phyloP scores from a whole-genome alignment of 257 asterid genomes.

The Lycium barbarum region DNA sequence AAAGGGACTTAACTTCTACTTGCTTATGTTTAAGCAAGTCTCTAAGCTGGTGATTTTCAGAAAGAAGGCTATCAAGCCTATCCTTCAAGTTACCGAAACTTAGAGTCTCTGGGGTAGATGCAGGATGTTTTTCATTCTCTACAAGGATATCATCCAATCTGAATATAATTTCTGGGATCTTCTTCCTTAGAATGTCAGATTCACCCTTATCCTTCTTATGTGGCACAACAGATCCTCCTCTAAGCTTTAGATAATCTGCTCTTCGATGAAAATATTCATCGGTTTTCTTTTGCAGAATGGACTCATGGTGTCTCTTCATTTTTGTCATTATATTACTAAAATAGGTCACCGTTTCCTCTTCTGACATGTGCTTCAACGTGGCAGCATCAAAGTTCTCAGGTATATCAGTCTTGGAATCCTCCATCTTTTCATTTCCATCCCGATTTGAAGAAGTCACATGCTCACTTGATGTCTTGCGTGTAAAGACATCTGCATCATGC shows the following conservation, averaged over 20 bases:
- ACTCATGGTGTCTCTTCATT: slow-evolving; percentile 83
- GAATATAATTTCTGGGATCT: slow-evolving; percentile 61
- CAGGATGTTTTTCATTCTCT: slow-evolving; percentile 62
- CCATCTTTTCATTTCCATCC: slow-evolving; percentile 68
- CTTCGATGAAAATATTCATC: slow-evolving; percentile 66
- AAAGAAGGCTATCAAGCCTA: slow-evolving; percentile 60
- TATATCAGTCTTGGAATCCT: slow-evolving; percentile 50
- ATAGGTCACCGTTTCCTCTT: slow-evolving; percentile 61
- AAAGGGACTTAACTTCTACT: slow-evolving; percentile 62
- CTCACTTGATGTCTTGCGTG: slow-evolving; percentile 51
- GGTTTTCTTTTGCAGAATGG: slow-evolving; percentile 63
- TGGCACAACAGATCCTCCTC: slow-evolving; percentile 53
- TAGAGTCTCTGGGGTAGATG: slow-evolving; percentile 43
- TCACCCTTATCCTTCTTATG: slow-evolving; percentile 71
- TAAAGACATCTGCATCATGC: slow-evolving; percentile 60
- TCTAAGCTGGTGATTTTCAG: slow-evolving; percentile 73
- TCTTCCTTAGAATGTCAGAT: slow-evolving; percentile 66
- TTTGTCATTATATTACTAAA: slow-evolving; percentile 65
- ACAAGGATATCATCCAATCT: slow-evolving; percentile 71
- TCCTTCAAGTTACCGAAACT: slow-evolving; percentile 54
- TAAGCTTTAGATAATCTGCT: slow-evolving; percentile 62
- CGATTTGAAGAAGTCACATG: slow-evolving; percentile 41
- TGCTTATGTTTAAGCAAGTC: slow-evolving; percentile 55
- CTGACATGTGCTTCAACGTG: slow-evolving; percentile 60
- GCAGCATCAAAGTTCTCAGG: slow-evolving; percentile 65